A percentile compares a stretch with the other conserved stretches of the same genome.
Evolutionary conservation across 495 filamentous ascomycete genomes (phyloP).

Genomic region (Neurospora africana): DNA sequence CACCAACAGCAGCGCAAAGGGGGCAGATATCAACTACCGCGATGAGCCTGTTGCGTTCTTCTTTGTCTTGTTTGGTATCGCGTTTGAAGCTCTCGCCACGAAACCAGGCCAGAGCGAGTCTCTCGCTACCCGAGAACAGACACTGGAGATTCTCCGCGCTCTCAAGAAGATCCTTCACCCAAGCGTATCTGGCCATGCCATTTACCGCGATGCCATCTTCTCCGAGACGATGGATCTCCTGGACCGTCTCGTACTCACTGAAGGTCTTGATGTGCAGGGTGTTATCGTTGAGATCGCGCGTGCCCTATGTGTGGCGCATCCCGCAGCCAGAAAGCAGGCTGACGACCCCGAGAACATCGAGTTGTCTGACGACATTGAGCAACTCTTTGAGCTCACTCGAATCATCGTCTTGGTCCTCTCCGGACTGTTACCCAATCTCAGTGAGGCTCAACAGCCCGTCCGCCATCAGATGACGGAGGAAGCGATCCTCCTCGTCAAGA

Average conservation of each 20-base stretch:
- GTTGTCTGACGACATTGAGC: constrained; percentile 91
- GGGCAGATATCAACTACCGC: constrained; percentile 84
- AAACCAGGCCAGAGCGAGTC: constrained; percentile 59
- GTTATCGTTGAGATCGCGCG: constrained; percentile 89
- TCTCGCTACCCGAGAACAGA: constrained; percentile 64
- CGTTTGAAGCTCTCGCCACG: constrained; percentile 86
- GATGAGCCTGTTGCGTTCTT: constrained; percentile 98
- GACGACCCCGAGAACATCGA: constrained; percentile 57
- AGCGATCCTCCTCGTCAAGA: constrained; percentile 65
- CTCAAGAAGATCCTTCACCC: constrained; percentile 92
- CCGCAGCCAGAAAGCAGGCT: constrained; percentile 60
- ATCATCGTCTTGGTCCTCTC: constrained; percentile 91
- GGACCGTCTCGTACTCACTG: constrained; percentile 85
- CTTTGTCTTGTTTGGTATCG: constrained; percentile 93
- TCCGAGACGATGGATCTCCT: constrained; percentile 95
- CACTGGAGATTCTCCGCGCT: constrained; percentile 78
- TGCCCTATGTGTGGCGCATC: constrained; percentile 80
- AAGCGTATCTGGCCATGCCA: constrained; percentile 89
- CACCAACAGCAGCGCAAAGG: constrained; percentile 40
- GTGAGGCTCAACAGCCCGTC: constrained; percentile 59
- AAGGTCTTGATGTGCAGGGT: constrained; percentile 77
- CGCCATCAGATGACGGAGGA: constrained; percentile 72
- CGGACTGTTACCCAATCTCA: constrained; percentile 75
- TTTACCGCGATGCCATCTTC: constrained; percentile 92
- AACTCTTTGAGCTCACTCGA: constrained; percentile 90